These are phyloP conservation scores for Anastatica hierochuntica DNA, from an alignment of 345 rosid genomes.

Conservation along the genomic window DNA sequence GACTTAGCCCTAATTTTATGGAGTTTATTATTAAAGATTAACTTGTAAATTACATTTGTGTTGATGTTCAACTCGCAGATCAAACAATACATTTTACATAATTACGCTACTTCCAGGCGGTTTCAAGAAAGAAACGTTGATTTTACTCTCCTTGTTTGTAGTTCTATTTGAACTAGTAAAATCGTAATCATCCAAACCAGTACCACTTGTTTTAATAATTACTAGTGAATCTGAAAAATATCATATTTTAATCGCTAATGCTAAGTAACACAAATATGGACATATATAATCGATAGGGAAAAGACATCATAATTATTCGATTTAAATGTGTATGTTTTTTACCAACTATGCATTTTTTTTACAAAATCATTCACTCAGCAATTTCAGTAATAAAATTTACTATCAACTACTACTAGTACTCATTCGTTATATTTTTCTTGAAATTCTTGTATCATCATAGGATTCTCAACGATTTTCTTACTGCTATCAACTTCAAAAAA, in stretches of 20 bases:
- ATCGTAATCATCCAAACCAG: neutral
- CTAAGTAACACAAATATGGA: neutral
- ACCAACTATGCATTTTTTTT: too few relatives aligned
- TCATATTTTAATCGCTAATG: neutral
- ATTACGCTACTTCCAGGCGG: conserved; percentile 5
- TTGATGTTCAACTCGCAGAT: conserved; percentile 12
- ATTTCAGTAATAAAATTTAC: too few relatives aligned
- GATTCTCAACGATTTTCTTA: too few relatives aligned
- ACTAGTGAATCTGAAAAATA: neutral
- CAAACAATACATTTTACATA: neutral
- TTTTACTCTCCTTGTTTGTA: conserved; percentile 1
- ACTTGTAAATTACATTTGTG: conserved; percentile 6
- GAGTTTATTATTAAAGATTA: neutral
- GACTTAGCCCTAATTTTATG: neutral
- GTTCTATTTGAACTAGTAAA: neutral
- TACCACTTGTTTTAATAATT: conserved; percentile 1
- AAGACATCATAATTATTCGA: too few relatives aligned
- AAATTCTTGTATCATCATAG: too few relatives aligned
- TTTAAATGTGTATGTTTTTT: too few relatives aligned
- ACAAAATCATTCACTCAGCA: too few relatives aligned
- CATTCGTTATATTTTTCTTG: too few relatives aligned
- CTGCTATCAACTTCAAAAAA: too few relatives aligned
- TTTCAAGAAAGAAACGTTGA: neutral
- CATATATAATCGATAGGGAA: neutral
- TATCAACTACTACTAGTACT: too few relatives aligned